Conservation (phyloP, 345 rosid genomes). For the Turnera subulata region DNA sequence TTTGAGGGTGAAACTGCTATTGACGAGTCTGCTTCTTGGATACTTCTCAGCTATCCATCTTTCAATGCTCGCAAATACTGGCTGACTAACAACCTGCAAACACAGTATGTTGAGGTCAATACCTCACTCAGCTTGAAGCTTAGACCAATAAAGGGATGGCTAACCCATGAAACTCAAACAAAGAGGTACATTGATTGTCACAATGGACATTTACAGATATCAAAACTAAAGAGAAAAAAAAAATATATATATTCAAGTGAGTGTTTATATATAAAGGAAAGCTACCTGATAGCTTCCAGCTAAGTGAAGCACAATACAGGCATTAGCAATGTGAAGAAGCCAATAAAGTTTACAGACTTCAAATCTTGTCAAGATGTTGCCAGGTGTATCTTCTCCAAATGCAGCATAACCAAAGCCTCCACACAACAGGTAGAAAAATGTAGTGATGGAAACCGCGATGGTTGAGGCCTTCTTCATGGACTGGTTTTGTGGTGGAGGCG, state of each 20-base stretch:
- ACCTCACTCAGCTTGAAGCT: too few relatives aligned
- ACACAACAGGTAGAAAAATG: constrained; percentile 22
- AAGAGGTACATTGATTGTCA: neutral
- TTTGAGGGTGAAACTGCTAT: constrained; percentile 25
- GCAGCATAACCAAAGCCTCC: constrained; percentile 45
- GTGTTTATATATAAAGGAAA: too few relatives aligned
- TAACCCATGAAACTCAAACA: neutral
- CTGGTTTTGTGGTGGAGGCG: neutral
- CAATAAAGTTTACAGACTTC: constrained; percentile 24
- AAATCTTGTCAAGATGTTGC: constrained; percentile 27
- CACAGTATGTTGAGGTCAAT: too few relatives aligned
- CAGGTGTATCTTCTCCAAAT: constrained; percentile 32
- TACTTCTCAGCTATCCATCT: constrained; percentile 36
- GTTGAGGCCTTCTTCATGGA: neutral
- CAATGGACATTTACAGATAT: neutral
- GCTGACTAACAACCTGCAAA: constrained; percentile 50
- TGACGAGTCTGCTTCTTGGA: constrained; percentile 41
- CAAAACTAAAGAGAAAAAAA: neutral
- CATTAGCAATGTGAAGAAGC: constrained; percentile 25
- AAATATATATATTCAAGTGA: neutral
- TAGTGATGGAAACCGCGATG: neutral
- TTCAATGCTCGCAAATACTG: constrained; percentile 41
- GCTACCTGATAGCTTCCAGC: constrained; percentile 21
- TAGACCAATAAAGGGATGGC: too few relatives aligned
- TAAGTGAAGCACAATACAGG: constrained; percentile 25